Conservation (phyloP, 805 yeast species). For the Komagataella kurtzmanii region DNA sequence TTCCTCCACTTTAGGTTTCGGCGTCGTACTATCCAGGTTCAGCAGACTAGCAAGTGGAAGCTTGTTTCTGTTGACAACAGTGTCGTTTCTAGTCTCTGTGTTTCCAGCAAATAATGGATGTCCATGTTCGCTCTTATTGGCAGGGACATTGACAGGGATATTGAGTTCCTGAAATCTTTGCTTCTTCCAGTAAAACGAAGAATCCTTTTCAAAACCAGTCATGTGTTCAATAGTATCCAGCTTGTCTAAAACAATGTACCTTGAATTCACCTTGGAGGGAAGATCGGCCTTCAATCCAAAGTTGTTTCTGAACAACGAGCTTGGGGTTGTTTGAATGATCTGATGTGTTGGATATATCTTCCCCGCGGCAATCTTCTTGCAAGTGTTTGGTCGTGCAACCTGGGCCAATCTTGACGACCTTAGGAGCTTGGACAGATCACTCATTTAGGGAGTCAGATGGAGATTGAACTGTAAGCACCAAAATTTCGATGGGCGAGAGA, state of each 20-base stretch:
- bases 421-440: conserved; percentile 2
- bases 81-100: conserved; percentile 1
- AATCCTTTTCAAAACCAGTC: conserved; percentile 57
- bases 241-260: conserved; percentile 50
- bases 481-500: conserved; percentile 49
- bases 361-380: conserved; percentile 11
- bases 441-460: background rate
- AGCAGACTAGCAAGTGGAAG: conserved; percentile 13
- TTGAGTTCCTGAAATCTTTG: conserved; percentile 59
- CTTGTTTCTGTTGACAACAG: background rate
- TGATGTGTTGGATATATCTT: conserved; percentile 52
- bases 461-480: background rate
- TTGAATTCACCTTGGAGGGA: conserved; percentile 46
- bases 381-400: conserved; percentile 15
- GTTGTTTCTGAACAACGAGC: conserved; percentile 52
- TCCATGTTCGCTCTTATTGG: conserved; percentile 4
- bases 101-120: conserved; percentile 5
- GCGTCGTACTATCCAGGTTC: conserved; percentile 12
- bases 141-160: conserved; percentile 21
- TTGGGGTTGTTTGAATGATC: conserved; percentile 53
- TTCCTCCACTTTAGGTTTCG: conserved; percentile 16
- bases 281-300: conserved; percentile 65
- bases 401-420: conserved; percentile 19
- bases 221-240: conserved; percentile 54
- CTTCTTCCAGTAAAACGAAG: conserved; percentile 47